Percentiles rank a stretch among this genome's conserved stretches.
phyloP scores from a whole-genome alignment of 768 basidiomycete species.

The Auricularia heimuer region DNA sequence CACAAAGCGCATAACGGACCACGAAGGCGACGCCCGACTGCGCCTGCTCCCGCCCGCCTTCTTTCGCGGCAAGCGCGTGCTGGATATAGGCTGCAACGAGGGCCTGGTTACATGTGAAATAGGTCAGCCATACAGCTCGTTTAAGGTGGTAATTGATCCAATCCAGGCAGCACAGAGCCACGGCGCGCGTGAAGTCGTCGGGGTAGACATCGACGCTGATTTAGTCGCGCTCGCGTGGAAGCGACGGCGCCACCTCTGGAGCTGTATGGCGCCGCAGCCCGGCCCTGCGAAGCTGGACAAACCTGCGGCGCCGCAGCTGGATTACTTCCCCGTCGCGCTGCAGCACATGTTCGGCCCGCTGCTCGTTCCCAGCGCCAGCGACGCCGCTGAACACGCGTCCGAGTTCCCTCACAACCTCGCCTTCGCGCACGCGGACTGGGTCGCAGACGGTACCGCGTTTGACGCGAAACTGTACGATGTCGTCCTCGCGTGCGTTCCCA shows the following conservation, averaged over 20 bases:
- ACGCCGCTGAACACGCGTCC: conserved; percentile 14
- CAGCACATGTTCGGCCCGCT: conserved; percentile 68
- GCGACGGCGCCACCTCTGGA: conserved; percentile 61
- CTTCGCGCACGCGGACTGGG: conserved; percentile 71
- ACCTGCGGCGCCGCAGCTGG: neutral
- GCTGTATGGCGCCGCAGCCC: conserved; percentile 13
- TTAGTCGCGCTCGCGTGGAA: conserved; percentile 73
- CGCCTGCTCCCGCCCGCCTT: conserved; percentile 44
- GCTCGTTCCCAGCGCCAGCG: conserved; percentile 39
- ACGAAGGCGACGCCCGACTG: conserved; percentile 52
- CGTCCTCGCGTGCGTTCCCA: conserved; percentile 57
- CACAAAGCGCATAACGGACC: conserved; percentile 46
- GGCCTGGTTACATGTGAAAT: conserved; percentile 81
- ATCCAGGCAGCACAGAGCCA: conserved; percentile 45
- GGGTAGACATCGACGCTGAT: conserved; percentile 76
- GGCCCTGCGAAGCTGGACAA: neutral
- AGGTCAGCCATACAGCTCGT: conserved; percentile 33
- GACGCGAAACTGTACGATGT: conserved; percentile 63
- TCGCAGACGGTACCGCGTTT: conserved; percentile 33
- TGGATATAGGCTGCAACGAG: conserved; percentile 84
- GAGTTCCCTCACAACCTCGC: conserved; percentile 71
- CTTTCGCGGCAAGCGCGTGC: conserved; percentile 47
- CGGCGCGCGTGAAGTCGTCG: conserved; percentile 57
- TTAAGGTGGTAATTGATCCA: conserved; percentile 3
- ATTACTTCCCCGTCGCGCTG: conserved; percentile 71